phyloP scores from a whole-genome alignment of 345 rosid species.

The Aquilaria sinensis region DNA sequence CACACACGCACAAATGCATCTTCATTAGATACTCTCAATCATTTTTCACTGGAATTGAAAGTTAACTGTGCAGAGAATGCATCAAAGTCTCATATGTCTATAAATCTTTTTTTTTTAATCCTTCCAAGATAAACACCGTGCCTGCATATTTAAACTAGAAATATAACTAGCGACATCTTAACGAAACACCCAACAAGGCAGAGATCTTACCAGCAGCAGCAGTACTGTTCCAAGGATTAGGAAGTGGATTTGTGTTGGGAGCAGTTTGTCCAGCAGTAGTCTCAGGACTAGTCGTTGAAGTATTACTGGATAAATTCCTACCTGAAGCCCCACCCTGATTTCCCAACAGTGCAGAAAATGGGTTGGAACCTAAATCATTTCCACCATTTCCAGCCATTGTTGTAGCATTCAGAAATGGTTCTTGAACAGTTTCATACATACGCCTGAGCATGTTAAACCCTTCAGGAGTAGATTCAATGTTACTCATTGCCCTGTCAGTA shows the following conservation, averaged over 20 bases:
- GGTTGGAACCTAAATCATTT: slow-evolving; percentile 41
- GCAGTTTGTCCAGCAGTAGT: slow-evolving; percentile 39
- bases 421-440: slow-evolving; percentile 90
- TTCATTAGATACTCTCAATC: no score
- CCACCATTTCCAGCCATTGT: slow-evolving; percentile 59
- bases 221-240: slow-evolving; percentile 71
- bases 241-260: slow-evolving; percentile 81
- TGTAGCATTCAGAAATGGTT: slow-evolving; percentile 79
- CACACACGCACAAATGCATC: no score
- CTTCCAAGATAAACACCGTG: no score
- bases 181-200: background rate
- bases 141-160: no score
- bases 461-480: slow-evolving; percentile 82
- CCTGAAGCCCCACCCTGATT: slow-evolving; percentile 41
- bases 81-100: no score
- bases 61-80: no score
- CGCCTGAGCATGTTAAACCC: slow-evolving; percentile 90
- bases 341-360: slow-evolving; percentile 57
- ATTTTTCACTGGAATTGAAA: no score
- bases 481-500: slow-evolving; percentile 86
- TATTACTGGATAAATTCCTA: slow-evolving; percentile 36
- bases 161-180: background rate
- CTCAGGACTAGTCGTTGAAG: slow-evolving; percentile 40
- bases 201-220: slow-evolving; percentile 42
- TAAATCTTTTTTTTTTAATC: no score